Percentiles rank a stretch among this genome's conserved stretches.
Conservation (phyloP, 2,329 filamentous ascomycete species). For the Hawksworthiomyces lignivorus region DNA sequence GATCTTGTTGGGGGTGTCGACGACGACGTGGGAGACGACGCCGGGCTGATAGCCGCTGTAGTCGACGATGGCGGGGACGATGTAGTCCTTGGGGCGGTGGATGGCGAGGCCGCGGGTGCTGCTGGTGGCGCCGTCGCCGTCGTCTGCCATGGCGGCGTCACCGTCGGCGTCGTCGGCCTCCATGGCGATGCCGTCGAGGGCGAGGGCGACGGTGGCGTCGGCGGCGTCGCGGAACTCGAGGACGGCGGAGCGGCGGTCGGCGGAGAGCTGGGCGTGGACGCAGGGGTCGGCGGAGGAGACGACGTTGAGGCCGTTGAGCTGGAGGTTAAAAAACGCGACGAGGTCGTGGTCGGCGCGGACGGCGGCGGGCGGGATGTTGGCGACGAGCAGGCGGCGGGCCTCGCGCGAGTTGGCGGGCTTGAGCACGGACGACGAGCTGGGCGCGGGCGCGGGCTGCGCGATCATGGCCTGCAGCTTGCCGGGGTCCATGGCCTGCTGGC, state of each 20-base stretch:
- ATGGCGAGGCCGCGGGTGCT: constrained; percentile 59
- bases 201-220: constrained; percentile 86
- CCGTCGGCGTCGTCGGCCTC: constrained; percentile 54
- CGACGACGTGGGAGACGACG: constrained; percentile 69
- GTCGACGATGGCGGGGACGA: constrained; percentile 73
- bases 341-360: constrained; percentile 74
- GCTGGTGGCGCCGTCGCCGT: constrained; percentile 44
- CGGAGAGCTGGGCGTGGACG: constrained; percentile 71
- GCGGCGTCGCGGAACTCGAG: constrained; percentile 82
- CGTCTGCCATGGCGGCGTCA: constrained; percentile 28
- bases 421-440: constrained; percentile 57
- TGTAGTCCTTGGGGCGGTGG: constrained; percentile 90
- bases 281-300: constrained; percentile 79
- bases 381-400: constrained; percentile 81
- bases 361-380: constrained; percentile 67
- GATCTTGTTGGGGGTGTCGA: constrained; percentile 93
- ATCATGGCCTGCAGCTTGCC: constrained; percentile 92
- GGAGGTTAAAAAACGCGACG: constrained; percentile 85
- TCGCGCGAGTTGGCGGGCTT: constrained; percentile 92
- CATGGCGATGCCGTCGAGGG: constrained; percentile 85
- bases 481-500: constrained; percentile 92
- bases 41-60: constrained; percentile 68
- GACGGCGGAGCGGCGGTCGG: constrained; percentile 72
- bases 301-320: constrained; percentile 94
- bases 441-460: constrained; percentile 60